phyloP scores from a whole-genome alignment of 2,329 filamentous ascomycete species.

The Stemphylium vesicarium region DNA sequence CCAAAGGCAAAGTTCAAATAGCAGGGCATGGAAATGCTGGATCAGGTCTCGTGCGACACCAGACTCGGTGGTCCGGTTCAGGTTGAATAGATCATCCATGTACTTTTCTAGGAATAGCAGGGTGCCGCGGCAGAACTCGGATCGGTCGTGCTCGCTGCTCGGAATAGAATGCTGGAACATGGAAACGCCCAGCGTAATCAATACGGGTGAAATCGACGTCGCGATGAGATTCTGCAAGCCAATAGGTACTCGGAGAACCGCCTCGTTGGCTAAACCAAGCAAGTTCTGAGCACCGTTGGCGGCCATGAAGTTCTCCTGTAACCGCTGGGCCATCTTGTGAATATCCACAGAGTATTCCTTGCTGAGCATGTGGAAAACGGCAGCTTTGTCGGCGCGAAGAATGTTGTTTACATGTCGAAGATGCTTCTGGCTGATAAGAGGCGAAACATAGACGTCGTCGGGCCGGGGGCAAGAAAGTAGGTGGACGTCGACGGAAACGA shows the following conservation, averaged over 20 bases:
- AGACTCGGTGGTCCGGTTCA: conserved; percentile 37
- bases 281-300: conserved; percentile 36
- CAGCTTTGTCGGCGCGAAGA: conserved; percentile 31
- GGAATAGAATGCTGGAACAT: conserved; percentile 20
- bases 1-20: conserved; percentile 38
- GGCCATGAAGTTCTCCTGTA: conserved; percentile 35
- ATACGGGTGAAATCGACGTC: conserved; percentile 20
- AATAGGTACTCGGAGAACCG: conserved; percentile 27
- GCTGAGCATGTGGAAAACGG: conserved; percentile 34
- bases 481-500: conserved; percentile 35
- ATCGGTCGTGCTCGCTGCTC: conserved; percentile 18
- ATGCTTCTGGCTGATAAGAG: conserved; percentile 40
- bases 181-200: conserved; percentile 33
- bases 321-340: conserved; percentile 21
- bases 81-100: conserved; percentile 35
- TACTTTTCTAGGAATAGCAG: conserved; percentile 39
- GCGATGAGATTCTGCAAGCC: conserved; percentile 27
- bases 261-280: conserved; percentile 27
- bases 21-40: conserved; percentile 24
- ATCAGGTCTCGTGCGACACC: conserved; percentile 35
- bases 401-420: conserved; percentile 33
- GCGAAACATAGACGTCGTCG: conserved; percentile 22
- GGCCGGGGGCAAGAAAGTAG: conserved; percentile 25
- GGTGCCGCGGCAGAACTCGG: conserved; percentile 27
- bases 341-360: conserved; percentile 37